These are phyloP conservation scores for Trametes sp. DNA, from an alignment of 1,284 basidiomycete species.

Conservation along the genomic window DNA sequence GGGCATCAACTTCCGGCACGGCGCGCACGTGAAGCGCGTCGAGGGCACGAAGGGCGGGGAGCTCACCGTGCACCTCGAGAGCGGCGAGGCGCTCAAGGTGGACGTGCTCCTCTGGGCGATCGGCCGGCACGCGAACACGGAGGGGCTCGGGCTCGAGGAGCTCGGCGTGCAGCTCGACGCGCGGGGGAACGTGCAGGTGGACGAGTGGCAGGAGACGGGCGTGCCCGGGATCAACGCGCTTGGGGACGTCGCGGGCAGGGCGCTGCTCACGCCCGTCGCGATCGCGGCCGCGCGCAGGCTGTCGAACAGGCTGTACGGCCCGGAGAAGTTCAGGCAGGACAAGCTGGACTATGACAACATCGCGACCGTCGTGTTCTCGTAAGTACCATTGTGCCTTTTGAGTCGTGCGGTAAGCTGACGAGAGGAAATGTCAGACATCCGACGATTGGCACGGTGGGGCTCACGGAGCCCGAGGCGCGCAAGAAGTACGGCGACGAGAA, in stretches of 20 bases:
- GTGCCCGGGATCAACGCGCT: conserved; percentile 82
- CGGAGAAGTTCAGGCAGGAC: conserved; percentile 83
- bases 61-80: conserved; percentile 74
- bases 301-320: conserved; percentile 91
- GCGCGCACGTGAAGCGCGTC: conserved; percentile 79
- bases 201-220: conserved; percentile 90
- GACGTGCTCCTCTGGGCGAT: conserved; percentile 96
- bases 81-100: conserved; percentile 82
- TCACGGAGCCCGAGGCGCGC: conserved; percentile 91
- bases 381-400: conserved; percentile 43
- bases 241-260: conserved; percentile 94
- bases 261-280: conserved; percentile 95
- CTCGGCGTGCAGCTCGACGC: conserved; percentile 80
- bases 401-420: conserved; percentile 3
- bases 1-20: conserved; percentile 88
- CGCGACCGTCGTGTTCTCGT: conserved; percentile 95
- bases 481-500: conserved; percentile 86
- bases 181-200: conserved; percentile 86
- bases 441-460: conserved; percentile 89
- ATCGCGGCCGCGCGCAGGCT: conserved; percentile 94
- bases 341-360: conserved; percentile 93
- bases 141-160: conserved; percentile 80
- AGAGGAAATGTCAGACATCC: conserved; percentile 71
- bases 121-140: conserved; percentile 86
- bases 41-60: conserved; percentile 74